phyloP scores from a whole-genome alignment of 768 basidiomycete genomes.

The Coprinopsis strossmayeri region DNA sequence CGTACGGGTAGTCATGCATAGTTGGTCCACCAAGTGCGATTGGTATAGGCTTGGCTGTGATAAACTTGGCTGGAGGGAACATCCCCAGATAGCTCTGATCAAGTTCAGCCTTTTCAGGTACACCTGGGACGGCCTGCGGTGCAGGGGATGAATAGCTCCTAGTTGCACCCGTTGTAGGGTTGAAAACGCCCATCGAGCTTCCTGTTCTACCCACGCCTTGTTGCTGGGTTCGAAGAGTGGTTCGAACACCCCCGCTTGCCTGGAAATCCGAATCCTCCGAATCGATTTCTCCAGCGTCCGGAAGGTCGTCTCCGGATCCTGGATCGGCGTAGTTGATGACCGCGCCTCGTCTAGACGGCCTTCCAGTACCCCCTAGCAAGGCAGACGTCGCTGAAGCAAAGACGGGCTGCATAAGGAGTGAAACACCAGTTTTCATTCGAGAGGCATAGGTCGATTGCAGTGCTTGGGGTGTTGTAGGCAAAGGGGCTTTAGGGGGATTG shows the following conservation, averaged over 20 bases:
- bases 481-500: slow-evolving; percentile 48
- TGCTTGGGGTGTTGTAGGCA: slow-evolving; percentile 65
- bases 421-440: slow-evolving; percentile 84
- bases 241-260: slow-evolving; percentile 55
- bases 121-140: slow-evolving; percentile 22
- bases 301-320: slow-evolving; percentile 75
- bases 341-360: slow-evolving; percentile 49
- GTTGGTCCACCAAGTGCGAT: slow-evolving; percentile 31
- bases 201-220: slow-evolving; percentile 32
- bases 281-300: slow-evolving; percentile 75
- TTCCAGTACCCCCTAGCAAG: slow-evolving; percentile 30
- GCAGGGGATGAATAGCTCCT: slow-evolving; percentile 22
- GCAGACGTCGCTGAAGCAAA: slow-evolving; percentile 33
- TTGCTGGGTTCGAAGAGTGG: slow-evolving; percentile 40
- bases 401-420: slow-evolving; percentile 88
- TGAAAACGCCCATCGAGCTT: slow-evolving; percentile 50
- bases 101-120: slow-evolving; percentile 51
- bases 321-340: slow-evolving; percentile 85
- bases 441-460: slow-evolving; percentile 79
- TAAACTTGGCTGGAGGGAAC: slow-evolving; percentile 75
- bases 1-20: slow-evolving; percentile 72
- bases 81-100: slow-evolving; percentile 89
- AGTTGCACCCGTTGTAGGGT: slow-evolving; percentile 38
- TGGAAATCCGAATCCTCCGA: slow-evolving; percentile 82
- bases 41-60: slow-evolving; percentile 48